Evolutionary conservation across 441 rosid species (phyloP).

Genomic region (Macaranga tanarius): DNA sequence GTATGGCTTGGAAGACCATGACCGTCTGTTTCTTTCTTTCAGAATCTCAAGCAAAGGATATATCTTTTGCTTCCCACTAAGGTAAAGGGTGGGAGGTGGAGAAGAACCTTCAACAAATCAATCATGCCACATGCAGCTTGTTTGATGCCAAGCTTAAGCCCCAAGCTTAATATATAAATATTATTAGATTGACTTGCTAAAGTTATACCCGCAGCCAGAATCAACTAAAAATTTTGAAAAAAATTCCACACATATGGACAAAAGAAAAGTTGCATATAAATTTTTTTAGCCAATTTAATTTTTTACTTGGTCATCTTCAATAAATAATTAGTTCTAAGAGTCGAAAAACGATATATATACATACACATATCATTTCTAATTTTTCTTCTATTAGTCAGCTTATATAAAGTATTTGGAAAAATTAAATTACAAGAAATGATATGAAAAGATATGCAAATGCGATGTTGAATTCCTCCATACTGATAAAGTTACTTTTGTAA

Average conservation of each 20-base stretch:
- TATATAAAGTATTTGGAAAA: not conserved
- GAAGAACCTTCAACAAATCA: conserved; percentile 30
- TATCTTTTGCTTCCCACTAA: conserved; percentile 45
- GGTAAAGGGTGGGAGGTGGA: conserved; percentile 33
- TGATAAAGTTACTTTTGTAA: conserved; percentile 26
- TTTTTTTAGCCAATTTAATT: no score
- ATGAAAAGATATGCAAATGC: not conserved
- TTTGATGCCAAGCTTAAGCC: conserved; percentile 36
- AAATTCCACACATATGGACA: conserved; percentile 12
- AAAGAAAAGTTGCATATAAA: conserved; percentile 21
- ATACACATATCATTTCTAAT: no score
- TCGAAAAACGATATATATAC: no score
- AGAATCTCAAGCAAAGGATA: conserved; percentile 37
- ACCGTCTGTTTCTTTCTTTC: conserved; percentile 3
- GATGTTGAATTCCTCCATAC: conserved; percentile 2
- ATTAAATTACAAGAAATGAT: not conserved
- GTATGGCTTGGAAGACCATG: conserved; percentile 4
- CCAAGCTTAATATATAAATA: conserved; percentile 24
- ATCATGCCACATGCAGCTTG: conserved; percentile 18
- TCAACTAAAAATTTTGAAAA: not conserved
- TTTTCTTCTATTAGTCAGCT: not conserved
- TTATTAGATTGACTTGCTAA: conserved; percentile 1
- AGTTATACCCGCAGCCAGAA: not conserved
- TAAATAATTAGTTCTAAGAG: no score
- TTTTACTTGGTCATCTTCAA: no score